Conservation (phyloP, 441 rosid species). For the Pelargonium cotyledonis region DNA sequence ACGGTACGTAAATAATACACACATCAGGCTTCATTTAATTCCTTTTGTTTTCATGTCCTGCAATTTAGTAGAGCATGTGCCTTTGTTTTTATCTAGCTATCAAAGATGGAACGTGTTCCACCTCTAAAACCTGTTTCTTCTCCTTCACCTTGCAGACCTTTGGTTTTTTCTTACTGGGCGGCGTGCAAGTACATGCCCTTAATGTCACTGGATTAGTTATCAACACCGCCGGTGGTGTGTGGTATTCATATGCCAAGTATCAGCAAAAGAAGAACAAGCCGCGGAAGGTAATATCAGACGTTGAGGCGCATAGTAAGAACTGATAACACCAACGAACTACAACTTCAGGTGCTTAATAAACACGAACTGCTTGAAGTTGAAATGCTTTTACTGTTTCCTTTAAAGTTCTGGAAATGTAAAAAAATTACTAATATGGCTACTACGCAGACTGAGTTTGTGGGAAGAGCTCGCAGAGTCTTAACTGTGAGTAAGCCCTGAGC, state of each 20-base stretch:
- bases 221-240: constrained; percentile 87
- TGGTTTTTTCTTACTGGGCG: constrained; percentile 84
- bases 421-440: too few relatives aligned
- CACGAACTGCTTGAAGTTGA: too few relatives aligned
- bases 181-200: constrained; percentile 78
- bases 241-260: constrained; percentile 88
- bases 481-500: too few relatives aligned
- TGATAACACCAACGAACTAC: too few relatives aligned
- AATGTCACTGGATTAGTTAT: constrained; percentile 77
- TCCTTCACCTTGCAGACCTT: constrained; percentile 43
- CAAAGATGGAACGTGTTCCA: too few relatives aligned
- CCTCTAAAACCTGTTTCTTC: too few relatives aligned
- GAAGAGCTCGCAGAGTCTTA: too few relatives aligned
- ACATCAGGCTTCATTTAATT: not conserved
- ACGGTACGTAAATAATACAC: constrained; percentile 47
- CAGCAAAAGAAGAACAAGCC: constrained; percentile 58
- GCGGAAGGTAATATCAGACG: constrained; percentile 40
- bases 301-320: constrained; percentile 53
- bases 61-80: not conserved
- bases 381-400: too few relatives aligned
- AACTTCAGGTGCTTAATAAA: too few relatives aligned
- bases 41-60: constrained; percentile 9
- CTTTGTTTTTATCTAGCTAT: not conserved
- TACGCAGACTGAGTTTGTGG: too few relatives aligned
- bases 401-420: too few relatives aligned